These are phyloP conservation scores for Diddensiella caesifluorescens DNA, from an alignment of 805 yeast genomes.

Conservation along the genomic window DNA sequence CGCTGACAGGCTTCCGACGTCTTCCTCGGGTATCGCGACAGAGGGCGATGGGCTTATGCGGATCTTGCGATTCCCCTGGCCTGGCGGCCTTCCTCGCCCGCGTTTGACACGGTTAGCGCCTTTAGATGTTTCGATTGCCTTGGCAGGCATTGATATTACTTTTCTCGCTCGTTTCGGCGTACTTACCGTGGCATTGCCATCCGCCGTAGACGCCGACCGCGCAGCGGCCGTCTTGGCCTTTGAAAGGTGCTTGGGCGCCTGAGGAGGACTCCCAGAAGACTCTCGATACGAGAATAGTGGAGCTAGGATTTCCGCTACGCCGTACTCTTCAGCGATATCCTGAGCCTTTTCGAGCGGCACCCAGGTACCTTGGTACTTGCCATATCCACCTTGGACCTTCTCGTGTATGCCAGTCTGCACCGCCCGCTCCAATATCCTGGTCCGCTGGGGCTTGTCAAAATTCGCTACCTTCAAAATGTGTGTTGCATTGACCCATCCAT, in stretches of 20 bases:
- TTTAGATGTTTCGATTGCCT: not conserved
- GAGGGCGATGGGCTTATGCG: slow-evolving; percentile 2
- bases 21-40: slow-evolving; percentile 7
- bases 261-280: slow-evolving; percentile 45
- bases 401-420: slow-evolving; percentile 89
- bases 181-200: not conserved
- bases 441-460: slow-evolving; percentile 90
- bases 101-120: too few species aligned
- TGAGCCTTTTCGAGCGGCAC: slow-evolving; percentile 76
- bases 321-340: slow-evolving; percentile 59
- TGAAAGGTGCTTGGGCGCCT: slow-evolving; percentile 48
- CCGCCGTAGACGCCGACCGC: slow-evolving; percentile 11
- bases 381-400: slow-evolving; percentile 96
- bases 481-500: slow-evolving; percentile 97
- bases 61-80: not conserved
- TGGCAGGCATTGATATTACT: slow-evolving; percentile 9
- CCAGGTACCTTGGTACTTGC: slow-evolving; percentile 97
- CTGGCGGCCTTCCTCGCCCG: slow-evolving; percentile 19
- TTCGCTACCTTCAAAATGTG: slow-evolving; percentile 90
- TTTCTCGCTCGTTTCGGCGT: slow-evolving; percentile 26
- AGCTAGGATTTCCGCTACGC: slow-evolving; percentile 53
- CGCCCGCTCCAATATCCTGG: slow-evolving; percentile 85
- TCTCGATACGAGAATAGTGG: slow-evolving; percentile 59
- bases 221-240: slow-evolving; percentile 25
- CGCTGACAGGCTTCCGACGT: slow-evolving; percentile 20